Evolutionary conservation across 306 rosid species (phyloP).

Genomic region (Pterocarpus macrocarpus): DNA sequence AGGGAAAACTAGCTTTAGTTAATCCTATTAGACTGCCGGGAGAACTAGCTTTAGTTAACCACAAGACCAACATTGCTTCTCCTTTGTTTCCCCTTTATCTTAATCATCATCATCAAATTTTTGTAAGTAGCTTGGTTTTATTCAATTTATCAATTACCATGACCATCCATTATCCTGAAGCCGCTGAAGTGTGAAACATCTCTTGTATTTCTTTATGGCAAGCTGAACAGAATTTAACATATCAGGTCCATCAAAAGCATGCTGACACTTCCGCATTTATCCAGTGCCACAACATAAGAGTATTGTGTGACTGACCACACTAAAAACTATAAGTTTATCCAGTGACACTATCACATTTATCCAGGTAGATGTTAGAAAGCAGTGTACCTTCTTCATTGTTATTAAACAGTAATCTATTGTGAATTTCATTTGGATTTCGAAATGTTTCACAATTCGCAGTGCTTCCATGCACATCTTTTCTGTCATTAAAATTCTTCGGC

Average conservation of each 20-base stretch:
- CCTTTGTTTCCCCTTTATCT: constrained; percentile 1
- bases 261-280: not conserved
- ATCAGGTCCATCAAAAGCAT: constrained; percentile 15
- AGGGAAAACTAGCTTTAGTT: too few species aligned
- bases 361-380: constrained; percentile 14
- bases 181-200: not conserved
- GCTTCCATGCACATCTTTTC: constrained; percentile 49
- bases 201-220: not conserved
- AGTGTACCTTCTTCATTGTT: constrained; percentile 49
- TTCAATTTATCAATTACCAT: constrained; percentile 21
- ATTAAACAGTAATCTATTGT: constrained; percentile 36
- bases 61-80: constrained; percentile 1
- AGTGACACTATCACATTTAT: too few species aligned
- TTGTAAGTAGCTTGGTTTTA: not conserved
- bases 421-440: constrained; percentile 37
- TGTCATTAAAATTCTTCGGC: constrained; percentile 46
- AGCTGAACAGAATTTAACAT: constrained; percentile 6
- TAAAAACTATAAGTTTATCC: not conserved
- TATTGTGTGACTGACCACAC: not conserved
- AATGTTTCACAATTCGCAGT: constrained; percentile 47
- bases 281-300: constrained; percentile 1
- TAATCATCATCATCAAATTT: not conserved
- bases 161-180: not conserved
- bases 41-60: constrained; percentile 20
- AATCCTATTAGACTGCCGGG: not conserved